Conservation (phyloP, 1,284 basidiomycete genomes). For the Kalmanozyma brasiliensis region DNA sequence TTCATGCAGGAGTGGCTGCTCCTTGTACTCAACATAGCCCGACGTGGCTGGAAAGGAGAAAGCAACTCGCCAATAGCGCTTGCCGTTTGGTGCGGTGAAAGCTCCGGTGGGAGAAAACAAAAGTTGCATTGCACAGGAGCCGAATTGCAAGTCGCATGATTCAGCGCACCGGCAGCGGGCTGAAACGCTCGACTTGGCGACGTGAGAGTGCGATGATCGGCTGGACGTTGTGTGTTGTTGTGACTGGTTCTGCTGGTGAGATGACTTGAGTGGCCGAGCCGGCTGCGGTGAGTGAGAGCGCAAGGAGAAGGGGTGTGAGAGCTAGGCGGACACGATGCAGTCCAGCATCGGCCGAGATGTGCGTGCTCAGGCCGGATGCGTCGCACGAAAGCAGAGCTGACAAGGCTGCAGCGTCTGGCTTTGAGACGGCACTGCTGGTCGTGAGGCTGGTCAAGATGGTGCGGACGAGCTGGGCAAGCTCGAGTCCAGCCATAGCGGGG, state of each 20-base stretch:
- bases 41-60: too few species aligned
- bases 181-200: slow-evolving; percentile 24
- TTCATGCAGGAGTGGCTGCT: too few species aligned
- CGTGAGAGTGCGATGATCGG: slow-evolving; percentile 20
- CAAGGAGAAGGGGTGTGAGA: slow-evolving; percentile 21
- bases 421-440: neutral
- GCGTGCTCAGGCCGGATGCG: slow-evolving; percentile 7
- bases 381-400: slow-evolving; percentile 16
- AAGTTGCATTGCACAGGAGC: neutral
- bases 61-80: too few species aligned
- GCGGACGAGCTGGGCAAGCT: slow-evolving; percentile 23
- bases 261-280: slow-evolving; percentile 4
- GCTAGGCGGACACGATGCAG: slow-evolving; percentile 26
- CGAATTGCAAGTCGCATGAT: neutral
- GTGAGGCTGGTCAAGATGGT: slow-evolving; percentile 8
- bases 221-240: neutral
- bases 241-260: slow-evolving; percentile 22
- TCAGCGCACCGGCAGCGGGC: slow-evolving; percentile 30
- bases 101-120: too few species aligned
- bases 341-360: slow-evolving; percentile 8
- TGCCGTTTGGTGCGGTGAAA: too few species aligned
- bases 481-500: slow-evolving; percentile 22
- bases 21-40: too few species aligned
- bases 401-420: slow-evolving; percentile 12
- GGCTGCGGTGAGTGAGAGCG: slow-evolving; percentile 20